phyloP scores from a whole-genome alignment of 371 early-diverging fungal species.

The Mucor plumbeus region DNA sequence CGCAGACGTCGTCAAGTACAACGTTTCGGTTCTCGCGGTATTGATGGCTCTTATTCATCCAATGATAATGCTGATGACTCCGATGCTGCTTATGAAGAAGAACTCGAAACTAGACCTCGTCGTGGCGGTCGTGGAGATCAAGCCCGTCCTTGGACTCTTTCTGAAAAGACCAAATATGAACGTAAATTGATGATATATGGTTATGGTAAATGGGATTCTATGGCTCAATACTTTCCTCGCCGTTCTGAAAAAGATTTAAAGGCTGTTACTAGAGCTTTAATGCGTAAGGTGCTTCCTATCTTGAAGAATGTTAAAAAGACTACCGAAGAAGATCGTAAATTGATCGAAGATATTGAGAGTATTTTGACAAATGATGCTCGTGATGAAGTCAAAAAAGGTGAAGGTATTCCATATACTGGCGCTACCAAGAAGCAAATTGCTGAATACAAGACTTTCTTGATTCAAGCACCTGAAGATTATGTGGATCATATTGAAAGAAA shows the following conservation, averaged over 20 bases:
- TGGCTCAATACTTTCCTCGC: slow-evolving; percentile 57
- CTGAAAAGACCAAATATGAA: slow-evolving; percentile 76
- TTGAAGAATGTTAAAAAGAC: slow-evolving; percentile 28
- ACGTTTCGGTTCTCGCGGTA: slow-evolving; percentile 53
- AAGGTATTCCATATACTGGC: slow-evolving; percentile 60
- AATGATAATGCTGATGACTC: slow-evolving; percentile 56
- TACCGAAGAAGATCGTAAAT: slow-evolving; percentile 43
- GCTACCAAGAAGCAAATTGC: slow-evolving; percentile 63
- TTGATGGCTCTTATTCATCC: slow-evolving; percentile 45
- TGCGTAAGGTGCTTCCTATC: slow-evolving; percentile 37
- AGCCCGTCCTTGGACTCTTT: slow-evolving; percentile 69
- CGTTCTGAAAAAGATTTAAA: slow-evolving; percentile 63
- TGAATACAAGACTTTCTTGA: slow-evolving; percentile 68
- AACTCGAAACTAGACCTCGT: slow-evolving; percentile 21
- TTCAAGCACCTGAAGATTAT: slow-evolving; percentile 71
- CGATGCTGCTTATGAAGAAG: slow-evolving; percentile 56
- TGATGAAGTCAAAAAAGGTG: slow-evolving; percentile 38
- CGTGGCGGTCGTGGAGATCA: slow-evolving; percentile 15
- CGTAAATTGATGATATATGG: slow-evolving; percentile 81
- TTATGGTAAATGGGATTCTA: slow-evolving; percentile 75
- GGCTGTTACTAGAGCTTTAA: slow-evolving; percentile 50
- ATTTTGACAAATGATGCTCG: slow-evolving; percentile 36
- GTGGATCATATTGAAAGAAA: slow-evolving; percentile 74
- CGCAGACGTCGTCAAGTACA: slow-evolving; percentile 69
- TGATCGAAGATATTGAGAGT: slow-evolving; percentile 41